phyloP scores from a whole-genome alignment of 805 yeast genomes.

The Saturnispora sekii region DNA sequence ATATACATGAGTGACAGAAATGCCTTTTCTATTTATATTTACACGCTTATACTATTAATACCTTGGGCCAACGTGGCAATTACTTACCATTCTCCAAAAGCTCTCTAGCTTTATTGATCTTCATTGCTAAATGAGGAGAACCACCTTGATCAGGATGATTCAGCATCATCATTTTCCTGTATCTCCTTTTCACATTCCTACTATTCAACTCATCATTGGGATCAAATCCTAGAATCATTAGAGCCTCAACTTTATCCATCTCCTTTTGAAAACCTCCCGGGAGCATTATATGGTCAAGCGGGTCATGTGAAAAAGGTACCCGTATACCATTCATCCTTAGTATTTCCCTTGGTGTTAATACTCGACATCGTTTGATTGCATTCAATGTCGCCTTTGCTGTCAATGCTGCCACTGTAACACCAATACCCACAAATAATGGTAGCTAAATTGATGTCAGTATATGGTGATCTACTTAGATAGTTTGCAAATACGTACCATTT shows the following conservation, averaged over 20 bases:
- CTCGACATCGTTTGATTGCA: conserved; percentile 25
- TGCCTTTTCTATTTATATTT: no score
- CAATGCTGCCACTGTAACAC: conserved; percentile 43
- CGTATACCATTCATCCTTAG: conserved; percentile 32
- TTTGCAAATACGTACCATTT: conserved; percentile 1
- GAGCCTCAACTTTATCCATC: conserved; percentile 67
- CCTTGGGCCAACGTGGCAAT: no score
- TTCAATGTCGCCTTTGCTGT: conserved; percentile 31
- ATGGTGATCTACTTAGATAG: no score
- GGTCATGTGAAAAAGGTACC: background rate
- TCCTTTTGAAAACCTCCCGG: conserved; percentile 55
- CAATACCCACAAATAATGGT: conserved; percentile 47
- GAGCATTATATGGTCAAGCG: conserved; percentile 17
- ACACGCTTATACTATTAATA: no score
- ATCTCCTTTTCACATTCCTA: conserved; percentile 54
- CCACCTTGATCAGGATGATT: conserved; percentile 93
- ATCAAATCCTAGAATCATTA: conserved; percentile 50
- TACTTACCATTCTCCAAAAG: conserved; percentile 45
- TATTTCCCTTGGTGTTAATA: conserved; percentile 29
- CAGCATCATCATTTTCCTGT: conserved; percentile 65
- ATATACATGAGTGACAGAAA: no score
- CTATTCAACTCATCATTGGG: conserved; percentile 42
- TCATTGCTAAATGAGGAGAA: conserved; percentile 69
- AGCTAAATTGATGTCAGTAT: conserved; percentile 20
- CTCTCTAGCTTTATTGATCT: conserved; percentile 80